Conservation (phyloP, 441 rosid species). For the Biscutella auriculata region DNA sequence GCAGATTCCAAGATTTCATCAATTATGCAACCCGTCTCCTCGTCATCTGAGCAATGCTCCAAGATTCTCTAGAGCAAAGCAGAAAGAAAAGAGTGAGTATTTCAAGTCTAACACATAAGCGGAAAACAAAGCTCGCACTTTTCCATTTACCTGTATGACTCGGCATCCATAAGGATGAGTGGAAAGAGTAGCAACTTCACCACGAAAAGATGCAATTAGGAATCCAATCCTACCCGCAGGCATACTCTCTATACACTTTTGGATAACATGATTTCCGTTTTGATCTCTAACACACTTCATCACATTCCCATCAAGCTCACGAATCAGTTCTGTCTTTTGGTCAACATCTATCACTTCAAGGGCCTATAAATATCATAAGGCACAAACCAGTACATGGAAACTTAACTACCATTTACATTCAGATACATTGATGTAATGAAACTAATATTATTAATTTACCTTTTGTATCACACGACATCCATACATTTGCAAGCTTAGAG, state of each 20-base stretch:
- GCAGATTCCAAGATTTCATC: constrained; percentile 90
- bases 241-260: constrained; percentile 83
- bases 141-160: constrained; percentile 68
- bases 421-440: background rate
- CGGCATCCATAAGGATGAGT: constrained; percentile 98
- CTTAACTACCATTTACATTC: background rate
- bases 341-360: constrained; percentile 92
- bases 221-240: constrained; percentile 69
- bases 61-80: constrained; percentile 61
- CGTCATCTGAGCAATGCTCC: constrained; percentile 84
- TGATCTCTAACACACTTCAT: constrained; percentile 93
- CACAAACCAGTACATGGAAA: background rate
- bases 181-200: constrained; percentile 79
- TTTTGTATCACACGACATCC: constrained; percentile 77
- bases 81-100: constrained; percentile 13
- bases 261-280: constrained; percentile 96
- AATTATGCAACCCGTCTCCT: constrained; percentile 66
- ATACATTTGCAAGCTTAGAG: constrained; percentile 69
- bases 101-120: background rate
- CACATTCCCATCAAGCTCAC: constrained; percentile 87
- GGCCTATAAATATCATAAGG: constrained; percentile 41
- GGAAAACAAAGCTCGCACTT: background rate
- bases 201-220: constrained; percentile 68
- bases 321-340: constrained; percentile 63
- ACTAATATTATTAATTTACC: constrained; percentile 25